phyloP scores from a whole-genome alignment of 148 eudicot genomes.

The Chenopodium quinoa region DNA sequence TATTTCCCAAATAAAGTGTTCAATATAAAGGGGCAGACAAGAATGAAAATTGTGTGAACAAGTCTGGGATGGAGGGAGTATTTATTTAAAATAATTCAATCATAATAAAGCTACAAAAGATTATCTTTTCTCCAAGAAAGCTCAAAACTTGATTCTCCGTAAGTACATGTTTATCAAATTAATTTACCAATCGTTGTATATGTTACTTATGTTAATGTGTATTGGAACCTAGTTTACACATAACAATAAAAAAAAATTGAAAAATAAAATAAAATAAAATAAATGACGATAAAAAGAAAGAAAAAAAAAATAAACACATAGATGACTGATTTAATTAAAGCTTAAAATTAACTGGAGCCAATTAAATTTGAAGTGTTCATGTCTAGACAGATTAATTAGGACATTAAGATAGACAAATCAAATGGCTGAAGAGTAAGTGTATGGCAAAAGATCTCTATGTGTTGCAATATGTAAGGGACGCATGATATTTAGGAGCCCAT shows the following conservation, averaged over 20 bases:
- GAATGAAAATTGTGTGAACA: too few species aligned
- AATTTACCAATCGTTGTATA: not conserved
- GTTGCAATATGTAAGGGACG: too few species aligned
- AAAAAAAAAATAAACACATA: not conserved
- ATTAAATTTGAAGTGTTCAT: not conserved
- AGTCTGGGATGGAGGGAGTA: too few species aligned
- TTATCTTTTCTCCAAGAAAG: not conserved
- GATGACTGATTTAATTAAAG: not conserved
- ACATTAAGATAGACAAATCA: not conserved
- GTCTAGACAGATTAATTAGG: not conserved
- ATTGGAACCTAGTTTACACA: not conserved
- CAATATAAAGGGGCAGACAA: too few species aligned
- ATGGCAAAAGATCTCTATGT: not conserved
- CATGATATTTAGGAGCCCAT: too few species aligned
- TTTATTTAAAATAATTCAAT: not conserved
- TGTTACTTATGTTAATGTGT: not conserved
- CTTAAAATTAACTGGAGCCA: not conserved
- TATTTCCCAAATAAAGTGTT: too few species aligned
- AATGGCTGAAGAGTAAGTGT: not conserved
- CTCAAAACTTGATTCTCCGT: not conserved
- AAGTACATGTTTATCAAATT: too few species aligned
- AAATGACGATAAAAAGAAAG: too few species aligned
- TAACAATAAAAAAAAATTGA: too few species aligned
- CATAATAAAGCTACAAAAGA: not conserved
- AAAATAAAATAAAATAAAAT: too few species aligned